Base-by-base conservation (phyloP, 2,329 filamentous ascomycete genomes). In the Sporothrix globosa region DNA sequence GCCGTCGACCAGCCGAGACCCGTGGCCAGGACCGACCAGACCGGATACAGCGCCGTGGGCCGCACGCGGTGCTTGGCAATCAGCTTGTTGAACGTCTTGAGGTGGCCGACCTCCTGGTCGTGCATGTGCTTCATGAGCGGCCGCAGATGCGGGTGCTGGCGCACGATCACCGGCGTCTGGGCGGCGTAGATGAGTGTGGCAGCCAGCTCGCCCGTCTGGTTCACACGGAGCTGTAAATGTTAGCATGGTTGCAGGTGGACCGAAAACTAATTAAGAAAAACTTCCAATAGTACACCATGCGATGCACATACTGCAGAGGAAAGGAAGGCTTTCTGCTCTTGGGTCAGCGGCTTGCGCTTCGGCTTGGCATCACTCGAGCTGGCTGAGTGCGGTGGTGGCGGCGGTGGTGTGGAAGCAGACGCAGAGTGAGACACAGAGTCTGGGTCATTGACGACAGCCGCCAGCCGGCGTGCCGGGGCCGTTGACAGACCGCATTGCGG, bases 41-140 rank as follows among this genome's bases (percentile, higher is more conserved):
- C 73, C 0, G 96, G 96, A 77, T 96, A 97, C 83, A 99, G 91
- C 14, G 91, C 92, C 0, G 96, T 97, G 0, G 96, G 96, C 0
- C 96, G 92, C 67, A 99, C 89, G 70, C 93, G 92, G 80, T 98
- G 96, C 76, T 90, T 91, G 21, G 91, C 89, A 4, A 98, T 84
- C 34, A 98, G 86, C 3, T 83, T 77, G 80, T 97, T 97, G 86
- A 98, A 99, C 48, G 90, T 96, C 4, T 83, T 81, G 75, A 98
- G 89, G 80, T 99, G 96, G 10, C 89, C 91, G 14, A 88, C 93
- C 83, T 99, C 96, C 80, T 99, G 96, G 76, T 96, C 92, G 83
- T 97, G 94, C 96, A 99, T 99, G 85, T 98, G 96, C 76, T 90
- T 88, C 93, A 99, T 97, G 44, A 98, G 83, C 0, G 93, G 91